Evolutionary conservation across 768 basidiomycete genomes (phyloP).

Genomic region (Hericium erinaceus): DNA sequence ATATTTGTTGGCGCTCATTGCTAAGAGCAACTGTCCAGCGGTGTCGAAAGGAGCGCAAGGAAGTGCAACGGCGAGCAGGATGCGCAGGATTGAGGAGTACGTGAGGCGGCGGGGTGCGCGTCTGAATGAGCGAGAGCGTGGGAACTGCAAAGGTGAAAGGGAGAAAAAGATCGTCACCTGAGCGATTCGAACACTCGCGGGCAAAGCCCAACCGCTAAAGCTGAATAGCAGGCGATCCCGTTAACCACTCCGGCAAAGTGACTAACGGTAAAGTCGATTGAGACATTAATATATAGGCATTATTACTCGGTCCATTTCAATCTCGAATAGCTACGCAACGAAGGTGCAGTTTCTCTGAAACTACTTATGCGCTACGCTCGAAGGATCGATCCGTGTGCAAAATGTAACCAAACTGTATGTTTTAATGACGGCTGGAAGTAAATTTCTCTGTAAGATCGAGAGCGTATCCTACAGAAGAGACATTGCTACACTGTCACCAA

Average conservation of each 20-base stretch:
- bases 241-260: conserved; percentile 97
- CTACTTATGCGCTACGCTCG: no score
- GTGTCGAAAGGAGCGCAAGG: neutral
- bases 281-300: no score
- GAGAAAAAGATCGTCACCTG: conserved; percentile 19
- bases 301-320: no score
- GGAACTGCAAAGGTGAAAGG: neutral
- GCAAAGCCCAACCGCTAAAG: conserved; percentile 23
- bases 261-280: conserved; percentile 19
- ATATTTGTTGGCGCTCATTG: conserved; percentile 51
- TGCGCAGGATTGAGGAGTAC: neutral
- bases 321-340: no score
- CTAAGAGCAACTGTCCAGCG: neutral
- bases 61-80: neutral
- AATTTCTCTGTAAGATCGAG: no score
- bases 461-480: no score
- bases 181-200: conserved; percentile 26
- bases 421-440: no score
- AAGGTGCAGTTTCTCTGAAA: no score
- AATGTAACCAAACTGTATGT: no score
- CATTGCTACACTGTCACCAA: no score
- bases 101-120: neutral
- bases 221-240: conserved; percentile 35
- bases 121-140: neutral
- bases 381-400: no score